phyloP scores from a whole-genome alignment of 495 filamentous ascomycete genomes.

The Cladorrhinum samala region DNA sequence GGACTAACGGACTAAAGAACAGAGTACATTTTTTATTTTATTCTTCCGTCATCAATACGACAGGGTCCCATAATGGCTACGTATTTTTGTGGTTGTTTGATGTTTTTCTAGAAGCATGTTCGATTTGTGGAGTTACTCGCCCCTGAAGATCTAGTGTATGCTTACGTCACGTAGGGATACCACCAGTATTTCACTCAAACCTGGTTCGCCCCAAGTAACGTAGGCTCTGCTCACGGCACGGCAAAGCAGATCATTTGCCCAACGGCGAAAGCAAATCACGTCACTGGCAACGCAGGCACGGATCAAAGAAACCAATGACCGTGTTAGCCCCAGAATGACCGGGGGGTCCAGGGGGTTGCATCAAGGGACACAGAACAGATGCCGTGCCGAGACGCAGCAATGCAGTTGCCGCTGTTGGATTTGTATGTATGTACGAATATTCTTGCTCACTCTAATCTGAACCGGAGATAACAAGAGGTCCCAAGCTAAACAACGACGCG shows the following conservation, averaged over 20 bases:
- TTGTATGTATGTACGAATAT: too few relatives aligned
- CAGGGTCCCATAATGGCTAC: background rate
- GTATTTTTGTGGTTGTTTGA: background rate
- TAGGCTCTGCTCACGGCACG: background rate
- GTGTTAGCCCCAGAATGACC: background rate
- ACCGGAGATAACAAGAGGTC: background rate
- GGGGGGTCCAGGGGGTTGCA: background rate
- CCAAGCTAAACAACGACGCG: too few relatives aligned
- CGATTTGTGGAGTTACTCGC: background rate
- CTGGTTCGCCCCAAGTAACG: background rate
- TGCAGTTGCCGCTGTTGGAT: background rate
- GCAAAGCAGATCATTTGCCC: background rate
- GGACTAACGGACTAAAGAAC: slow-evolving; percentile 49
- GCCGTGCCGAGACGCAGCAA: background rate
- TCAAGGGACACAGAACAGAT: background rate
- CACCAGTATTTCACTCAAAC: background rate
- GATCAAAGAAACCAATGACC: background rate
- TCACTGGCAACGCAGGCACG: background rate
- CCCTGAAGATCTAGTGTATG: background rate
- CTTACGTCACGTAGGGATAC: background rate
- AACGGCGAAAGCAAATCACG: background rate
- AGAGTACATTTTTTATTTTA: slow-evolving; percentile 39
- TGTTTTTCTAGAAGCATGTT: background rate
- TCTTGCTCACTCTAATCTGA: background rate
- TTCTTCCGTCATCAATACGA: too few relatives aligned